Evolutionary conservation across 2,329 filamentous ascomycete species (phyloP).

Genomic region (Sporothrix schenckii): DNA sequence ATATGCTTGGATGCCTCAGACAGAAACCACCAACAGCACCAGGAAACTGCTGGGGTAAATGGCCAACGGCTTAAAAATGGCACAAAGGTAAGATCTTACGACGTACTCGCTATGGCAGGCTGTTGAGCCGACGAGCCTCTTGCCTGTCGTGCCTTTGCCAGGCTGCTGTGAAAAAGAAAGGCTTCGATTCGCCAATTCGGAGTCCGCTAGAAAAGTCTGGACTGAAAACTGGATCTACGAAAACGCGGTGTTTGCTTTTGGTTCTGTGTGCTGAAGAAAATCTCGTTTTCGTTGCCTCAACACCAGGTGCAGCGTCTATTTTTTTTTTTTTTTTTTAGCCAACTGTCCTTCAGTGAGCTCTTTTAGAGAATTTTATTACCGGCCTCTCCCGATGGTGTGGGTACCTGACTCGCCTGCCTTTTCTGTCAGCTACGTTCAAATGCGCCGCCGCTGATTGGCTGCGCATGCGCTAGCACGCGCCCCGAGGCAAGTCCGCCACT

Average conservation of each 20-base stretch:
- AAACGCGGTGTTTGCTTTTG: conserved; percentile 6
- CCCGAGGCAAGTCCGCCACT: conserved; percentile 28
- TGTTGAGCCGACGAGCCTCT: conserved; percentile 3
- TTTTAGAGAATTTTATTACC: conserved; percentile 28
- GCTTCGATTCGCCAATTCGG: conserved; percentile 34
- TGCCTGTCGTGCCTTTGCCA: not conserved
- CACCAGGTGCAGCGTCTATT: not conserved
- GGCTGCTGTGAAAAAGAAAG: conserved; percentile 25
- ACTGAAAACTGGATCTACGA: not conserved
- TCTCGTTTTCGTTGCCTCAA: not conserved
- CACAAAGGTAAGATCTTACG: not conserved
- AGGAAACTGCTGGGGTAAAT: too few relatives aligned
- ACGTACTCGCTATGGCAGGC: not conserved
- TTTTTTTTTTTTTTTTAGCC: not conserved
- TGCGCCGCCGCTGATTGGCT: conserved; percentile 34
- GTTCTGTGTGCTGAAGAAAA: not conserved
- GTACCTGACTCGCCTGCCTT: conserved; percentile 9
- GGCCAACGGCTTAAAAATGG: not conserved
- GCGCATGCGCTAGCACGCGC: not conserved
- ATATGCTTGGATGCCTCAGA: not conserved
- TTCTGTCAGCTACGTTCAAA: conserved; percentile 30
- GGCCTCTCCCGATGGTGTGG: conserved; percentile 35
- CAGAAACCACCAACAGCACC: not conserved
- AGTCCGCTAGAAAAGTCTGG: conserved; percentile 10
- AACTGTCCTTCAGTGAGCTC: conserved; percentile 8